A percentile compares a stretch with the other conserved stretches of the same genome.
Conservation (phyloP, 1,139 yeast genomes). For the Nakaseomyces sp. region DNA sequence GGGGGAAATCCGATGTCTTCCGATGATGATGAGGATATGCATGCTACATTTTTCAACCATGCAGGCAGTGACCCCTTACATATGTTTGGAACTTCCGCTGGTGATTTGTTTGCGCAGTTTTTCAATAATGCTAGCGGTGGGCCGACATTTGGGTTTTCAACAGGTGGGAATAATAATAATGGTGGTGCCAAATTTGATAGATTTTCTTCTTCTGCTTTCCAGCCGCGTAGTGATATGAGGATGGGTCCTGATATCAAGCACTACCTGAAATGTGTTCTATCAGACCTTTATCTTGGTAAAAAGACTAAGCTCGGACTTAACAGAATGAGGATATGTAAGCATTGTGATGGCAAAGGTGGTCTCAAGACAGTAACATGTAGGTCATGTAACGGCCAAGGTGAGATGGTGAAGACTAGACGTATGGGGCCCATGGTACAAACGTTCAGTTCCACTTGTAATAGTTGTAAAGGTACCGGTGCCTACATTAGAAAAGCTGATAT, state of each 20-base stretch:
- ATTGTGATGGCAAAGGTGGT: constrained; percentile 43
- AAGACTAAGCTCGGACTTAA: constrained; percentile 39
- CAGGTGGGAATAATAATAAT: constrained; percentile 4
- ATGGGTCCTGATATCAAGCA: constrained; percentile 42
- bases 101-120: constrained; percentile 33
- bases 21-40: not conserved
- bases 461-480: constrained; percentile 36
- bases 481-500: constrained; percentile 29
- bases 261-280: constrained; percentile 37
- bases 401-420: constrained; percentile 17
- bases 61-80: not conserved
- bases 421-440: constrained; percentile 27
- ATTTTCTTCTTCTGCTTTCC: constrained; percentile 3
- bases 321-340: constrained; percentile 36
- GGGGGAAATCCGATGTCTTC: constrained; percentile 1
- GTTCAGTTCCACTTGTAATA: constrained; percentile 31
- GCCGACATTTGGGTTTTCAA: constrained; percentile 3
- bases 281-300: constrained; percentile 44
- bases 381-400: constrained; percentile 33
- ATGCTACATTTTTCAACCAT: not conserved
- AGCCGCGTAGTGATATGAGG: constrained; percentile 2
- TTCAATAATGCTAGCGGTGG: constrained; percentile 15
- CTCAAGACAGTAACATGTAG: constrained; percentile 30
- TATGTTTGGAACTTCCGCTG: constrained; percentile 18
- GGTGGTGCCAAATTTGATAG: constrained; percentile 5